Base-by-base conservation (phyloP, 495 filamentous ascomycete species). In the Ascobolus immersus region DNA sequence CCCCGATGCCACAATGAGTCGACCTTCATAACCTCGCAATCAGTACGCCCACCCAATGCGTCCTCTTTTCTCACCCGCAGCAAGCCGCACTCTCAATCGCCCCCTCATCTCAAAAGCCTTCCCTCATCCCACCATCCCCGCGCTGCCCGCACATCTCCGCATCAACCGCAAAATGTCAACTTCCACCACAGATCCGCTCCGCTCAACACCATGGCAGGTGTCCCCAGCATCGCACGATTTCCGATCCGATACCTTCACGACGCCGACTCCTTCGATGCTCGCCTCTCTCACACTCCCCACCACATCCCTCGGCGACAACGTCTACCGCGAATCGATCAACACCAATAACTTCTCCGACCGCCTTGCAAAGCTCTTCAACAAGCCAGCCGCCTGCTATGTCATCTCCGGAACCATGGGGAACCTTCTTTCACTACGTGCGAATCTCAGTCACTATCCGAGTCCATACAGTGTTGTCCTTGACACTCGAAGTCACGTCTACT, bases 321-420 rank as follows among this genome's bases (percentile, higher is more conserved):
- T 91, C 40, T 84, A 84, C 51, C 42, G 58, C 26, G 77, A 84
- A 52, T 82, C 90, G 50, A 61, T 68, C 0, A 79, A 76, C 0
- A 91, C 82, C 17, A 67, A 58, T 25, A 57, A 64, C 33, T 66
- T 93, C 24, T 73, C 79, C 51, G 47, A 56, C 21, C 69, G 73
- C 40, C 57, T 86, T 14, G 73, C 77, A 18, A 49, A 57, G 19
- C 59, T 82, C 4, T 69, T 77, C 2, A 62, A 62, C 40, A 77
- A 86, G 47, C 67, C 76, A 36, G 69, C 67, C 20, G 70, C 64
- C 0, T 57, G 82, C 0, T 66, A 92, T 27, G 79, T 91, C 15
- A 57, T 86, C 31, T 81, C 73, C 0, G 84, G 84, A 3, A 92
- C 84, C 12, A 89, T 91, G 78, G 84, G 73, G 21, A 86, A 86